A percentile compares a stretch with the other conserved stretches of the same genome.
These are phyloP conservation scores for Cladobotryum protrusum DNA, from an alignment of 2,329 filamentous ascomycete genomes.

Conservation along the genomic window DNA sequence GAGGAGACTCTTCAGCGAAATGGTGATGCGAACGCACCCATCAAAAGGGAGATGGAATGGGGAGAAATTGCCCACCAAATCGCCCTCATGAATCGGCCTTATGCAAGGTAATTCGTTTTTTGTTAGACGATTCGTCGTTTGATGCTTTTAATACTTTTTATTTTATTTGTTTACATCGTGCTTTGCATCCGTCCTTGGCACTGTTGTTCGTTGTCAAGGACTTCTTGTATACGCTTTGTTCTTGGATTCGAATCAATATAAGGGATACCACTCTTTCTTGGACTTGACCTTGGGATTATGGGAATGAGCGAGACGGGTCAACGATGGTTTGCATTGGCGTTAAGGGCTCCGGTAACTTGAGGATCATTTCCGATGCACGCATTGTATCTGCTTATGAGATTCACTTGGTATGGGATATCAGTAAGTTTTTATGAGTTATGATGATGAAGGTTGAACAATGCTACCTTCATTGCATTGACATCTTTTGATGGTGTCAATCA, in stretches of 20 bases:
- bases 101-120: conserved; percentile 54
- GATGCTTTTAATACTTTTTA: background rate
- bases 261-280: background rate
- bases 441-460: background rate
- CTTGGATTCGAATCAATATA: background rate
- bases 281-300: background rate
- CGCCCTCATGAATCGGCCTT: conserved; percentile 91
- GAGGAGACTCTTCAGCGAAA: conserved; percentile 66
- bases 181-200: background rate
- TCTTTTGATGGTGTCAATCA: background rate
- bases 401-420: background rate
- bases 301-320: background rate
- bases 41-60: conserved; percentile 86
- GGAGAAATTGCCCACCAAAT: conserved; percentile 81
- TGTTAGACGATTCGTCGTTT: no score
- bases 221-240: background rate
- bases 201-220: background rate
- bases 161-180: background rate
- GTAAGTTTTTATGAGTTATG: background rate
- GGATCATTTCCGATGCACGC: background rate
- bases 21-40: conserved; percentile 35
- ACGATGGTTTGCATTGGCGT: background rate
- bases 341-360: background rate
- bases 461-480: background rate
- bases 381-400: background rate